Evolutionary conservation across 2,329 filamentous ascomycete genomes (phyloP), one percentile per base, ranked within the genome.

Genomic region (Ophiocordyceps polyrhachis-furcata): DNA sequence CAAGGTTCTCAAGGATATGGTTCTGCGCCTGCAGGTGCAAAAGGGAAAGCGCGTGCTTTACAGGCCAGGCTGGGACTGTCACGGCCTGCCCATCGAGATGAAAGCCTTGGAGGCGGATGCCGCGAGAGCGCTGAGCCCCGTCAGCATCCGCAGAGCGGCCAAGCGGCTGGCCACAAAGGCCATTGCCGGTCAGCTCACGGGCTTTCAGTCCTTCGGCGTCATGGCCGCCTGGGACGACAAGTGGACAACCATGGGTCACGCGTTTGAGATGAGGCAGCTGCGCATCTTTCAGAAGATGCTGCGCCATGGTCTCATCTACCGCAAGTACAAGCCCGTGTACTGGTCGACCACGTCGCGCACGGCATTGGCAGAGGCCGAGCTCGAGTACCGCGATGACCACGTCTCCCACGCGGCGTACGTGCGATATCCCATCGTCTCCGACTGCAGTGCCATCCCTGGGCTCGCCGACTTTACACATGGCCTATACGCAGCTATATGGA

Each of bases 1-100:
- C 64, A 98, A 98, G 65, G 81, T 96, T 53, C 70, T 94, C 48
- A 98, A 98, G 67, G 91, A 98, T 62, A 83, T 96, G 55, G 84
- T 93, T 49, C 71, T 87, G 53, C 76, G 91, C 38, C 78, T 81
- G 49, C 79, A 94, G 64, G 67, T 96, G 48, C 77, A 83, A 48
- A 73, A 81, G 56, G 91, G 71, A 53, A 54, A 53, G 55, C 71
- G 76, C 49, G 79, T 96, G 31, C 70, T 78, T 37, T 98, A 93
- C 56, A 70, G 87, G 15, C 91, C 91, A 2, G 89, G 91, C 41
- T 98, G 91, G 91, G 93, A 98, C 59, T 98, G 91, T 52, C 91
- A 98, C 67, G 91, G 91, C 0, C 71, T 98, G 43, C 91, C 91
- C 1, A 98, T 98, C 56, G 91, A 98, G 69, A 73, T 96, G 54